Base-by-base conservation (phyloP, 345 rosid species). In the Lumnitzera littorea region DNA sequence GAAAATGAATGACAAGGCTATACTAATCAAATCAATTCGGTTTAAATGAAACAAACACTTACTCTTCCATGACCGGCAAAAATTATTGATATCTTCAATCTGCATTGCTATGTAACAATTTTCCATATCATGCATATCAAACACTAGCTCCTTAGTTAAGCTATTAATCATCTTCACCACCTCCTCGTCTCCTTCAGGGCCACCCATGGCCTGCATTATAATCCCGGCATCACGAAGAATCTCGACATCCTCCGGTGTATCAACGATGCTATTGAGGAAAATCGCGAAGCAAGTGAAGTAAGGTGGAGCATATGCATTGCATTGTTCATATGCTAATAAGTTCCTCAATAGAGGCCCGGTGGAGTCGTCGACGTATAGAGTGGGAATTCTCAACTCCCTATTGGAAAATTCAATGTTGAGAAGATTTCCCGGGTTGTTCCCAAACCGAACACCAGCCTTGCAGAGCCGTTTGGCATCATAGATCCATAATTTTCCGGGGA, bases 51-150 rank as follows among this genome's bases (percentile, higher is more conserved):
- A 36, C 43, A 56, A n/a, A 46, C 59, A 56, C 16, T 29, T 56
- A 20, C 48, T 56, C 46, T 25, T 17, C 59, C 59, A 56, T 23
- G 59, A 56, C 10, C 41, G 46, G 48, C 59, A 56, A 17, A 56
- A 56, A 56, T 12, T 56, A 46, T 56, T 56, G 59, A 56, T 56
- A 46, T 60, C 63, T 24, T 60, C 63, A 4, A 60, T 60, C 16
- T 60, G 63, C 63, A 25, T 27, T 11, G 63, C 63, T 60, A 60
- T 60, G 55, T 60, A 60, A 17, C 53, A 48, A 53, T 60, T 25
- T 6, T 60, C 50, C 54, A 49, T 60, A 46, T 60, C 63, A 23
- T 60, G 63, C 47, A 60, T 9, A 50, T 61, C 64, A 24, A 50
- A 61, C 47, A 51, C 64, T 7, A 61, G 64, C 64, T 61, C 64